Evolutionary conservation across 352 stramenopile genomes (phyloP).

Genomic region (Phytopythium litorale): DNA sequence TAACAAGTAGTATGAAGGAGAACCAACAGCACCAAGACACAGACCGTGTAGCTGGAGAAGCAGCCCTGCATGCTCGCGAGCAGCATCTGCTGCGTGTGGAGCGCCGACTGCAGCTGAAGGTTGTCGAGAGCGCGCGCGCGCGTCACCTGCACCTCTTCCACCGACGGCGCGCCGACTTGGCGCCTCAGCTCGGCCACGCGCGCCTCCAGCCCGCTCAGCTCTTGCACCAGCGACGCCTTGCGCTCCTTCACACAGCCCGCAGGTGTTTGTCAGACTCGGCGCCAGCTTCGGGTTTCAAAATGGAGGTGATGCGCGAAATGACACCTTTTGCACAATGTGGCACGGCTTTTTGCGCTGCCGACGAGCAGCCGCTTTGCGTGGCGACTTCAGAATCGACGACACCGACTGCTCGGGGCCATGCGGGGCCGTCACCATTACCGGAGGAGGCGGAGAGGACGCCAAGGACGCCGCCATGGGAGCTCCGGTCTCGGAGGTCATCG

Average conservation of each 20-base stretch:
- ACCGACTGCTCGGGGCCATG: background rate
- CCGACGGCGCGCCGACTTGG: conserved; percentile 23
- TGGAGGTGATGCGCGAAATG: too few species aligned
- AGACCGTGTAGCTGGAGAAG: conserved; percentile 23
- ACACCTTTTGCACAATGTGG: conserved; percentile 6
- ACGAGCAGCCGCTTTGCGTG: background rate
- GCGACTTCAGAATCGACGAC: background rate
- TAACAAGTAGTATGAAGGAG: background rate
- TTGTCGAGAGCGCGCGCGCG: conserved; percentile 21
- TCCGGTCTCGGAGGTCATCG: background rate
- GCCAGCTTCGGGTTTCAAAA: too few species aligned
- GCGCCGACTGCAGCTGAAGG: conserved; percentile 12
- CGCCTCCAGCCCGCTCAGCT: conserved; percentile 26
- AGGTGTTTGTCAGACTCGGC: too few species aligned
- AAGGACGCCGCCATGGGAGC: conserved; percentile 16
- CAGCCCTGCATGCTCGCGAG: conserved; percentile 23
- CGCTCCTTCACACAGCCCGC: background rate
- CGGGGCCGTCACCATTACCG: too few species aligned
- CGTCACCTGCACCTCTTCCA: conserved; percentile 16
- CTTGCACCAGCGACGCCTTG: conserved; percentile 29
- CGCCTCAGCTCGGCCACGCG: conserved; percentile 22
- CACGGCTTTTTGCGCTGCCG: conserved; percentile 7
- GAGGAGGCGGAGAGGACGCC: conserved; percentile 5
- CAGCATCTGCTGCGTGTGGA: conserved; percentile 16
- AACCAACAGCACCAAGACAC: background rate